Conservation (phyloP, 1,139 yeast genomes). For the Diutina neorugosa region DNA sequence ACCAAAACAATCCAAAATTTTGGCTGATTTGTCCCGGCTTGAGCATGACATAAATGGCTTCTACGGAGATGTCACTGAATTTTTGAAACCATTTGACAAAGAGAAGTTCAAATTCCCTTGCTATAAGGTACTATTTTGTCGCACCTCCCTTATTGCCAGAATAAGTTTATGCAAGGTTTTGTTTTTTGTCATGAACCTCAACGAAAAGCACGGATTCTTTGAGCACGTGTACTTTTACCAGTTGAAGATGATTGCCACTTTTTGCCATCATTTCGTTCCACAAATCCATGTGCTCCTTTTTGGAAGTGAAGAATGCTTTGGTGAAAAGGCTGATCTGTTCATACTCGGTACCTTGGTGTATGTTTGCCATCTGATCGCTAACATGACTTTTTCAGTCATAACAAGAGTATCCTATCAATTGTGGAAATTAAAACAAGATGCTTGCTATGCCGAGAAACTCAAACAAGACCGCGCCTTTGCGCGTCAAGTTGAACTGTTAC, state of each 20-base stretch:
- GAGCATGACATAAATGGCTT: slow-evolving; percentile 14
- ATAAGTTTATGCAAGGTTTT: slow-evolving; percentile 16
- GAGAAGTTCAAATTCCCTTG: slow-evolving; percentile 16
- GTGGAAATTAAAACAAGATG: slow-evolving; percentile 12
- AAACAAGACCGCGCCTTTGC: slow-evolving; percentile 5
- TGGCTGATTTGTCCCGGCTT: slow-evolving; percentile 15
- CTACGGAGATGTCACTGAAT: slow-evolving; percentile 13
- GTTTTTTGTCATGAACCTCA: slow-evolving; percentile 18
- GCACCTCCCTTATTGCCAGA: slow-evolving; percentile 20
- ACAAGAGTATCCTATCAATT: slow-evolving; percentile 21
- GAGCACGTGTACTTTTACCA: slow-evolving; percentile 16
- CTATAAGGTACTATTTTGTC: slow-evolving; percentile 21
- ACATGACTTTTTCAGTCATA: slow-evolving; percentile 9
- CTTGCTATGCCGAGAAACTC: slow-evolving; percentile 8
- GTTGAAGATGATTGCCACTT: slow-evolving; percentile 16
- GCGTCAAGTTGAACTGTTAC: slow-evolving; percentile 4
- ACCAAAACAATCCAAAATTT: slow-evolving; percentile 12
- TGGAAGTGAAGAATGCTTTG: slow-evolving; percentile 20
- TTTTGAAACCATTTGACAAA: background rate
- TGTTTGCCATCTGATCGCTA: background rate
- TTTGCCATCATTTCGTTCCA: slow-evolving; percentile 19
- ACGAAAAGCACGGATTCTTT: slow-evolving; percentile 12
- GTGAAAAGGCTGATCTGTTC: slow-evolving; percentile 19
- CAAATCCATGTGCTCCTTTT: slow-evolving; percentile 16
- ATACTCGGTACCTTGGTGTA: slow-evolving; percentile 21